Percentiles rank a stretch among this genome's conserved stretches.
phyloP scores from a whole-genome alignment of 306 rosid species.

The Quercus berberidifolia region DNA sequence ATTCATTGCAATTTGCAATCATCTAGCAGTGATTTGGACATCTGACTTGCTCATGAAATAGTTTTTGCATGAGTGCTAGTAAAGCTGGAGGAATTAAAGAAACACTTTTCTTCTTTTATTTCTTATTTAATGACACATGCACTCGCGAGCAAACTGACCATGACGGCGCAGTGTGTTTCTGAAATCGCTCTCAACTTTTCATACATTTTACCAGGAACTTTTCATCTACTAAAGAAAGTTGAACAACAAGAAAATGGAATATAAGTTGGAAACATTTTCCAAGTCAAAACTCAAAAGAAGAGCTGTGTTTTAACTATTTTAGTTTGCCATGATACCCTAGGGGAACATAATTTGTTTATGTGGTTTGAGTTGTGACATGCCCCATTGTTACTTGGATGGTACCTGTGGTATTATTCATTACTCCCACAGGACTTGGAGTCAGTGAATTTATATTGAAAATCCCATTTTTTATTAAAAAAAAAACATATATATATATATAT shows the following conservation, averaged over 20 bases:
- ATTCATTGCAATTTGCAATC: not conserved
- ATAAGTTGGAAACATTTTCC: not conserved
- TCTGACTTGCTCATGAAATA: not conserved
- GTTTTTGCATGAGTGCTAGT: not conserved
- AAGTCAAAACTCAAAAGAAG: not conserved
- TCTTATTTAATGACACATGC: not conserved
- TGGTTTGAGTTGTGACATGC: no score
- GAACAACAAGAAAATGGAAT: not conserved
- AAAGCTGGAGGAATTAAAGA: not conserved
- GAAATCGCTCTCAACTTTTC: not conserved
- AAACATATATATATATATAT: no score
- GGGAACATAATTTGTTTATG: no score
- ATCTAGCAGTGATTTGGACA: not conserved
- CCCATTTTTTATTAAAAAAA: no score
- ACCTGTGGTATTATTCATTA: no score
- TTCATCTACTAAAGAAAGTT: not conserved
- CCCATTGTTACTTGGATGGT: no score
- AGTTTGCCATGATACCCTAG: no score
- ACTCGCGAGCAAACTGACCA: not conserved
- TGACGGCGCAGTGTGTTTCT: not conserved
- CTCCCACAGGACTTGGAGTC: fast-evolving
- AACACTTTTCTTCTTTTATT: not conserved
- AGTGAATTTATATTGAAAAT: no score
- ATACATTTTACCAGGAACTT: no score
- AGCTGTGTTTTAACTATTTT: not conserved